Conservation (phyloP, 805 yeast species). For the Pichia phayaonensis region DNA sequence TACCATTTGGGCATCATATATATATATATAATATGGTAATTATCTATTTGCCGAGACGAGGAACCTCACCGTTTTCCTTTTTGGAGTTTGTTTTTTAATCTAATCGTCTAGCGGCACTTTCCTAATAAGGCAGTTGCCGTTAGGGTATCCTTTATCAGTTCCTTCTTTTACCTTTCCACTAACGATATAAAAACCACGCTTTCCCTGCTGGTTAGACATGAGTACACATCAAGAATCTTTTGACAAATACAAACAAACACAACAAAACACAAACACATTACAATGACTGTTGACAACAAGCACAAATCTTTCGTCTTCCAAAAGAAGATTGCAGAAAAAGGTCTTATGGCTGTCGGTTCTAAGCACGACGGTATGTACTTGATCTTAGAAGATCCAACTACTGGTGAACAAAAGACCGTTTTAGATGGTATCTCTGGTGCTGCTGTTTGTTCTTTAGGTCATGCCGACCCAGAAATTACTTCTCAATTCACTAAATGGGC, state of each 20-base stretch:
- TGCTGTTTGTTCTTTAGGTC: conserved; percentile 42
- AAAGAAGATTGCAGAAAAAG: conserved; percentile 30
- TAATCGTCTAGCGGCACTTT: not conserved
- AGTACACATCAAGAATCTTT: too few species aligned
- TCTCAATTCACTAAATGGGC: conserved; percentile 31
- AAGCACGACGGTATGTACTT: conserved; percentile 36
- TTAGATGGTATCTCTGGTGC: conserved; percentile 42
- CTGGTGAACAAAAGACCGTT: conserved; percentile 27
- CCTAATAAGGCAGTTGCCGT: not conserved
- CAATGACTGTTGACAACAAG: conserved; percentile 13
- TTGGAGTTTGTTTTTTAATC: not conserved
- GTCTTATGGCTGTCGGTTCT: conserved; percentile 34
- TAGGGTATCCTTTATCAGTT: not conserved
- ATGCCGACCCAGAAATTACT: conserved; percentile 32
- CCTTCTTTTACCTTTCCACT: not conserved
- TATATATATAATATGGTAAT: too few species aligned
- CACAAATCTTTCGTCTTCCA: conserved; percentile 36
- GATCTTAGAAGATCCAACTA: conserved; percentile 33
- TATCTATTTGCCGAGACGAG: too few species aligned
- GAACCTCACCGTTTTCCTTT: not conserved
- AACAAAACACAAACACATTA: not conserved
- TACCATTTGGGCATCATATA: too few species aligned
- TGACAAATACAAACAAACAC: too few species aligned
- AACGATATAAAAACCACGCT: not conserved
- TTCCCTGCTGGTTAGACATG: not conserved